A percentile compares a stretch with the other conserved stretches of the same genome.
Conservation (phyloP, 2,329 filamentous ascomycete genomes). For the Elsinoe ampelina region DNA sequence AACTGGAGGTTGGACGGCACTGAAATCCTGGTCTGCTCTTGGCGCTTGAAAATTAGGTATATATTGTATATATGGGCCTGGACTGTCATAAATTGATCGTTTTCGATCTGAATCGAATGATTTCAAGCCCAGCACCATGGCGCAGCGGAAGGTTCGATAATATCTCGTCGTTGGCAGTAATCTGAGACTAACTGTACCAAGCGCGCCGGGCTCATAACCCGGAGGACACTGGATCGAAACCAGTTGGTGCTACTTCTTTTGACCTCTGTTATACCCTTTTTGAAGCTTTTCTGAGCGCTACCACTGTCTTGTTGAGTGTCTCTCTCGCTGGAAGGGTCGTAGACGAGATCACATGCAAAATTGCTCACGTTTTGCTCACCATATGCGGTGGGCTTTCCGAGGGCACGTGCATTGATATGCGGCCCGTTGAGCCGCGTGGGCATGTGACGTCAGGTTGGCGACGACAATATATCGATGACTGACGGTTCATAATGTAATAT, state of each 20-base stretch:
- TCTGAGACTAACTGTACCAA: no score
- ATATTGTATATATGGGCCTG: no score
- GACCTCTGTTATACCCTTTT: not conserved
- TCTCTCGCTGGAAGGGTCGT: not conserved
- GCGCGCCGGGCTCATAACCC: conserved; percentile 21
- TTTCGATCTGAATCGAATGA: not conserved
- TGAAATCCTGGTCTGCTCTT: no score
- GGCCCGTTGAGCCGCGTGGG: no score
- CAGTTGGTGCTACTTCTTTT: not conserved
- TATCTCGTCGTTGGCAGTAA: no score
- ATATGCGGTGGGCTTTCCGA: not conserved
- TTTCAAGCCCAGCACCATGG: conserved; percentile 16
- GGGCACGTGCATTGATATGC: not conserved
- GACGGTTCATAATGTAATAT: not conserved
- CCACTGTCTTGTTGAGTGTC: no score
- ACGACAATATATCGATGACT: not conserved
- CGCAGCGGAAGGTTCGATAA: no score
- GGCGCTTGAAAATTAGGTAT: no score
- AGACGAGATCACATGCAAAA: not conserved
- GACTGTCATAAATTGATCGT: no score
- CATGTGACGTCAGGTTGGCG: not conserved
- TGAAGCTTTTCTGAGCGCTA: no score
- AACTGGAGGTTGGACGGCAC: no score
- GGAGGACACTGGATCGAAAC: conserved; percentile 21
- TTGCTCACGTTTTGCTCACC: not conserved